These are phyloP conservation scores for Drechslerella dactyloides DNA, from an alignment of 2,329 filamentous ascomycete genomes.

Conservation along the genomic window DNA sequence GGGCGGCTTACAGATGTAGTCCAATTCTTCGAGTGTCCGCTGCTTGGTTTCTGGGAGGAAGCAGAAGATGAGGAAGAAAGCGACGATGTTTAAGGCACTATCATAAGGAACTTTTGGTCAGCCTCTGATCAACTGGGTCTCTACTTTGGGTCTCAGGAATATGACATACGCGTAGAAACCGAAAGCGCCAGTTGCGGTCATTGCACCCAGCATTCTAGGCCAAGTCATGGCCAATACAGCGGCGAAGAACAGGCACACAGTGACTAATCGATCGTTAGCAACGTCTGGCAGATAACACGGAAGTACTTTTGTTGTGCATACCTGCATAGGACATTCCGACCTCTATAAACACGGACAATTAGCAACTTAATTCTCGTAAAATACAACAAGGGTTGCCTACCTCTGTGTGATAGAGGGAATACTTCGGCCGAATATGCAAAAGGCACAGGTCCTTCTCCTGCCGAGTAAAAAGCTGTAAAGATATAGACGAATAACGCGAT, in stretches of 20 bases:
- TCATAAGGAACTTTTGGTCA: neutral
- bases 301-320: neutral
- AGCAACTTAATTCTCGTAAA: slow-evolving; percentile 15
- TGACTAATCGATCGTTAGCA: slow-evolving; percentile 59
- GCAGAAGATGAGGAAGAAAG: slow-evolving; percentile 66
- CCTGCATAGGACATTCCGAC: slow-evolving; percentile 66
- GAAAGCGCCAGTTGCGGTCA: slow-evolving; percentile 63
- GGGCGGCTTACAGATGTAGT: slow-evolving; percentile 61
- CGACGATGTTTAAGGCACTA: slow-evolving; percentile 63
- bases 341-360: slow-evolving; percentile 22
- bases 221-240: slow-evolving; percentile 70
- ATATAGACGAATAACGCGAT: slow-evolving; percentile 70
- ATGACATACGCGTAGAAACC: slow-evolving; percentile 62
- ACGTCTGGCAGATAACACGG: neutral
- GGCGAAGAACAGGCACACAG: slow-evolving; percentile 67
- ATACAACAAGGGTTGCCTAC: slow-evolving; percentile 20
- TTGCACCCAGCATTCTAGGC: slow-evolving; percentile 63
- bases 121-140: neutral
- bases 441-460: slow-evolving; percentile 71
- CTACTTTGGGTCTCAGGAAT: too few relatives aligned
- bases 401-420: slow-evolving; percentile 73
- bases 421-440: slow-evolving; percentile 74
- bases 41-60: slow-evolving; percentile 68
- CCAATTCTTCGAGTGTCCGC: slow-evolving; percentile 63
- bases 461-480: slow-evolving; percentile 70